A percentile compares a stretch with the other conserved stretches of the same genome.
phyloP scores from a whole-genome alignment of 2,329 filamentous ascomycete genomes.

The Penicillium brevicompactum region DNA sequence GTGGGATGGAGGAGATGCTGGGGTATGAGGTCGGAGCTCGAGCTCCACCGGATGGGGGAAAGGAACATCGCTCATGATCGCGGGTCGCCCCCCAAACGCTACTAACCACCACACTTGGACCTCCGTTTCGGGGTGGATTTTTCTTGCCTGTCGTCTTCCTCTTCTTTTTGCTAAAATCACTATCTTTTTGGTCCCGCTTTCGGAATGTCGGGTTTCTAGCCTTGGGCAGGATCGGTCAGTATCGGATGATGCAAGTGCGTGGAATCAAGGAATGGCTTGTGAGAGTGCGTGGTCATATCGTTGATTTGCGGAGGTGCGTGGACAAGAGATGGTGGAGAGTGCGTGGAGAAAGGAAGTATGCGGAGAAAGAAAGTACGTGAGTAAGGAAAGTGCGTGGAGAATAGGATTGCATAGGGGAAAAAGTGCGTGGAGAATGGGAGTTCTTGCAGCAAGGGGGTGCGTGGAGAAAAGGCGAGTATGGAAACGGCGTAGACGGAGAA shows the following conservation, averaged over 20 bases:
- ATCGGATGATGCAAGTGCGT: not conserved
- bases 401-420: no score
- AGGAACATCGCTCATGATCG: conserved; percentile 49
- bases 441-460: not conserved
- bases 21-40: conserved; percentile 34
- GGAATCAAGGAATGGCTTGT: not conserved
- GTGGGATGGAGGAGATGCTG: conserved; percentile 44
- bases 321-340: not conserved
- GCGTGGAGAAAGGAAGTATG: not conserved
- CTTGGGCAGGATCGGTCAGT: not conserved
- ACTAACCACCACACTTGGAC: not conserved
- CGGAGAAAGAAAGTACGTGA: no score
- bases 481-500: not conserved
- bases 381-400: no score
- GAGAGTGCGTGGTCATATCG: not conserved
- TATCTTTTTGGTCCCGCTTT: not conserved
- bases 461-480: not conserved
- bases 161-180: not conserved
- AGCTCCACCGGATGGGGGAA: conserved; percentile 45
- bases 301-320: not conserved
- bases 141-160: not conserved
- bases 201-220: not conserved
- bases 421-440: no score
- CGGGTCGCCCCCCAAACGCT: conserved; percentile 21
- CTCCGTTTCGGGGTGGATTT: not conserved